Base-by-base conservation (phyloP, 106 monocot genomes). In the Acanthochlamys bracteata region DNA sequence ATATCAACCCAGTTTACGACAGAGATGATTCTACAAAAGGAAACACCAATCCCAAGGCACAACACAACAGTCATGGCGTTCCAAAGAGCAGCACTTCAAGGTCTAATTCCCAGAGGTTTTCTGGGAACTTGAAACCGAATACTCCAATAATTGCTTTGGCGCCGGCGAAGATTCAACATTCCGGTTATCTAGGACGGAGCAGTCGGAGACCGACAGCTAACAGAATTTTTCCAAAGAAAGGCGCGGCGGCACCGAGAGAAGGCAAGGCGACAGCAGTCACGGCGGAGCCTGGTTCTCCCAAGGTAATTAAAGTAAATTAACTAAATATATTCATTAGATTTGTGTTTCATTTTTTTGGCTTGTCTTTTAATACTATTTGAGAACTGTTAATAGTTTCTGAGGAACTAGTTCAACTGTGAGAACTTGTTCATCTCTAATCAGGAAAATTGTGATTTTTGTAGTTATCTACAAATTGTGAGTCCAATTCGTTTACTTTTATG, bases 271-370 rank as follows among this genome's bases (percentile, higher is more conserved):
- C 63, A 14, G 66, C 47, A 11, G 53, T 66, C 16, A 64, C 25
- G 61, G 66, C 46, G 22, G 81, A 89, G 39, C 89, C 89, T 25
- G 73, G 61, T 2, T 89, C 89, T 19, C 89, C 89, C 0, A 84
- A 89, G 71, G 49, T 49, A 49, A 12, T 49, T 9, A 9, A 13
- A 49, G 3, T 10, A 14, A 12, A 49, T 49, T 49, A 4, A 12
- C 1, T 49, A 4, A 14, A 49, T 49, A 17, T 17, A 14, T 17
- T 49, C 15, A 2, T 49, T 49, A n/a, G n/a, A n/a, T 14, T 17
- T 49, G 49, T 17, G 43, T 45, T 13, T 13, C 10, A 7, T 13
- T 45, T 9, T 13, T 14, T 14, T 49, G 49, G 49, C 9, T 45
- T 45, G 43, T 45, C 7, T 45, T 9, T n/a, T n/a, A n/a, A n/a